phyloP scores from a whole-genome alignment of 257 asterid species.

The Petrea volubilis region DNA sequence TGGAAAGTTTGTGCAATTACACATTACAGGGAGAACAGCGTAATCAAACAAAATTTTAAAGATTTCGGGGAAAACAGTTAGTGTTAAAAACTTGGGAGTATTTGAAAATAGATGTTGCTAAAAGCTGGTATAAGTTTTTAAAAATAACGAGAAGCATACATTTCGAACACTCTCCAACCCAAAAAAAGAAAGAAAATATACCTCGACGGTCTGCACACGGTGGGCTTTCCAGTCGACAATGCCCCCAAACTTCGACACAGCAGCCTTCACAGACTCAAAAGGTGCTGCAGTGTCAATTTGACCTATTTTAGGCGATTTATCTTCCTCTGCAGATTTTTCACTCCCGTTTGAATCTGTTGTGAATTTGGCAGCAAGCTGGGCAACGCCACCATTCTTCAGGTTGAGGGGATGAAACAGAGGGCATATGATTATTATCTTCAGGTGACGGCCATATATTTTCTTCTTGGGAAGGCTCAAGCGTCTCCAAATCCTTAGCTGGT shows the following conservation, averaged over 20 bases:
- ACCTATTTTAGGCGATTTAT: slow-evolving; percentile 37
- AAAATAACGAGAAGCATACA: too few species aligned
- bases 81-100: too few species aligned
- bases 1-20: too few species aligned
- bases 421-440: slow-evolving; percentile 29
- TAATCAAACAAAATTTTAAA: too few species aligned
- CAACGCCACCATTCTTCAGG: slow-evolving; percentile 33
- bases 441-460: slow-evolving; percentile 28
- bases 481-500: too few species aligned
- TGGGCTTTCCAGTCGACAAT: slow-evolving; percentile 99
- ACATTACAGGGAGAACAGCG: too few species aligned
- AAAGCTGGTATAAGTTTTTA: too few species aligned
- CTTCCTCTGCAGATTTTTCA: slow-evolving; percentile 22
- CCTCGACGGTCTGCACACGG: slow-evolving; percentile 87
- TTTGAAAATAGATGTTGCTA: too few species aligned
- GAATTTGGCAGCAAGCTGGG: slow-evolving; percentile 32
- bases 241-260: slow-evolving; percentile 97
- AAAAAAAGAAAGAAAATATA: slow-evolving; percentile 28
- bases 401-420: slow-evolving; percentile 36
- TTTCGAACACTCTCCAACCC: too few species aligned
- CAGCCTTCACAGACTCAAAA: slow-evolving; percentile 93
- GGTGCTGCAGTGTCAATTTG: slow-evolving; percentile 90
- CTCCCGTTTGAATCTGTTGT: slow-evolving; percentile 22
- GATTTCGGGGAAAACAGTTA: too few species aligned
- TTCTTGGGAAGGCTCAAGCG: background rate